Percentiles rank a stretch among this genome's conserved stretches.
Conservation (phyloP, 495 filamentous ascomycete species). For the Durotheca rogersii region DNA sequence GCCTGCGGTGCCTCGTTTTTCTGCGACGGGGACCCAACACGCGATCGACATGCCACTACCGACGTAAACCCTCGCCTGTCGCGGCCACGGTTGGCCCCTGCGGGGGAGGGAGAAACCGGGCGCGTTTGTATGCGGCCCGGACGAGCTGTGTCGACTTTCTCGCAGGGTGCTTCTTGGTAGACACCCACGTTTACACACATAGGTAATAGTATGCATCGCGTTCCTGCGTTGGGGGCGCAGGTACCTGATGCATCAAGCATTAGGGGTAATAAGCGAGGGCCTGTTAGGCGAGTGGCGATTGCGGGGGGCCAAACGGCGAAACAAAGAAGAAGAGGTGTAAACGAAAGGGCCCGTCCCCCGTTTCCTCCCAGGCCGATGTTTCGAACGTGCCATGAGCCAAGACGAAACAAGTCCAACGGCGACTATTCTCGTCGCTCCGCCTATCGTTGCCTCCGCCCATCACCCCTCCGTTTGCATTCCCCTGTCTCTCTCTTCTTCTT, state of each 20-base stretch:
- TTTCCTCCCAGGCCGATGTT: constrained; percentile 14
- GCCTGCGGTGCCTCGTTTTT: constrained; percentile 8
- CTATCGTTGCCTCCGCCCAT: constrained; percentile 22
- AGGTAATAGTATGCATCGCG: too few relatives aligned
- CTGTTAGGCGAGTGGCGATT: too few relatives aligned
- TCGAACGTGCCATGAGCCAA: constrained; percentile 25
- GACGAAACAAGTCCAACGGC: constrained; percentile 37
- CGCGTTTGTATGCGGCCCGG: background rate
- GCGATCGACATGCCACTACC: background rate
- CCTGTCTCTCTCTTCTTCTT: too few relatives aligned
- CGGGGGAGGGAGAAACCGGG: background rate
- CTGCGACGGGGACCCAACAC: constrained; percentile 12
- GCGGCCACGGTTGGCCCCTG: constrained; percentile 1
- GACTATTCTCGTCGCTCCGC: constrained; percentile 26
- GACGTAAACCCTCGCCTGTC: constrained; percentile 2
- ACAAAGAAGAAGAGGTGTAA: background rate
- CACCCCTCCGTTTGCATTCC: constrained; percentile 18
- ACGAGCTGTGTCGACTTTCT: too few relatives aligned
- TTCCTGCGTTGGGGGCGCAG: too few relatives aligned
- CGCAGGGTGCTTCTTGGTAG: too few relatives aligned
- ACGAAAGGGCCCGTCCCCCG: background rate
- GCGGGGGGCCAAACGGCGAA: too few relatives aligned
- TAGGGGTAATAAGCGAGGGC: too few relatives aligned
- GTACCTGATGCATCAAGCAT: too few relatives aligned
- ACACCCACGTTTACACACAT: too few relatives aligned